Base-by-base conservation (phyloP, 1,284 basidiomycete species). In the Puccinia hordei region DNA sequence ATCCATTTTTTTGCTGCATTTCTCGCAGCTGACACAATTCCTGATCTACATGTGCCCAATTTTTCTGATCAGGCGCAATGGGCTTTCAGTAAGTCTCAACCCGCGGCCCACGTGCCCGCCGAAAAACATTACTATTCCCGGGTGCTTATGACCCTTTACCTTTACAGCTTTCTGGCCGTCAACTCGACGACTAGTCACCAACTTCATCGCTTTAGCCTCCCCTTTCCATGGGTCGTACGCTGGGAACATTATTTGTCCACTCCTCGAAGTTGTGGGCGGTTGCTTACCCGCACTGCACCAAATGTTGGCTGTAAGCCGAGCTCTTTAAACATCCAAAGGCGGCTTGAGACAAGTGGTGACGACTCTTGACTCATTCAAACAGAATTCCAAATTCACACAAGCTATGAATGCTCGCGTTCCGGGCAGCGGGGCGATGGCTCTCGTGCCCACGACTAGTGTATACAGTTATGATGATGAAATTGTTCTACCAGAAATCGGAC, bases 101-200 rank as follows among this genome's bases (percentile, higher is more conserved):
- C 38, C 24, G 59, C 12, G 33, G 10, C 3, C 6, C 24, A n/a
- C n/a, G n/a, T 3, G 59, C n/a, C 57, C 8, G 9, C 24, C 24
- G 5, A 57, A n/a, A n/a, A 33, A 35, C 2, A n/a, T n/a, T n/a
- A n/a, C n/a, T 1, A 63, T 38, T 38, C 17, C 22, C 19, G 33
- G 59, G 17, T 35, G 59, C 33, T 65, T 27, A 55, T 27, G 15
- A 22, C 30, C 65, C 17, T 19, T 77, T 66, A 76, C 78, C 81
- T 71, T 73, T 13, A 22, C 78, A 59, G 81, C 59, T 17, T 81
- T 49, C 35, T 68, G 51, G 73, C 78, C 24, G 53, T 76, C 38
- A n/a, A 55, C 24, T 68, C 73, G 73, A 17, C 27, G 27, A 12
- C 6, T 17, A 17, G 59, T 74, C 5, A 61, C 22, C 19, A 61